A percentile compares a stretch with the other conserved stretches of the same genome.
These are phyloP conservation scores for Heterobasidion irregulare DNA, from an alignment of 1,284 basidiomycete genomes.

Conservation along the genomic window DNA sequence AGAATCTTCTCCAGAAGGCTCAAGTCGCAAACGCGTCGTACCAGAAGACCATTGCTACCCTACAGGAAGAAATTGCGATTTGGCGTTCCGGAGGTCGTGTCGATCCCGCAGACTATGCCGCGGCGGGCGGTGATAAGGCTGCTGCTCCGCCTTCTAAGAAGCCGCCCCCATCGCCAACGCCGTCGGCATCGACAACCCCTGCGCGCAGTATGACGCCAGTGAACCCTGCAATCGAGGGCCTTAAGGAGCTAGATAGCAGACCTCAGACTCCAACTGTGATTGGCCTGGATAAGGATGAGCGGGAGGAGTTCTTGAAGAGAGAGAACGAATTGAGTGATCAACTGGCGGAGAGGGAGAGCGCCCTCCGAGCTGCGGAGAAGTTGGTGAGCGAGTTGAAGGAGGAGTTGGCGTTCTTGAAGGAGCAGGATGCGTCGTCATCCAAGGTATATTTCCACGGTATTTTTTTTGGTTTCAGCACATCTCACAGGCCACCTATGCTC, in stretches of 20 bases:
- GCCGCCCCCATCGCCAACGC: conserved; percentile 48
- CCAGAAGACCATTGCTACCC: conserved; percentile 80
- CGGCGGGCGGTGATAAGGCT: conserved; percentile 61
- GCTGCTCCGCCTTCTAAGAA: conserved; percentile 46
- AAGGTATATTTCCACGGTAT: conserved; percentile 41
- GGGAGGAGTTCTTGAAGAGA: conserved; percentile 92
- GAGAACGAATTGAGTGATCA: conserved; percentile 97
- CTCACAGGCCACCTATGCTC: conserved; percentile 3
- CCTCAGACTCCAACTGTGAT: conserved; percentile 83
- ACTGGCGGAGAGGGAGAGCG: conserved; percentile 86
- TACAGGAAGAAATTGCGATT: conserved; percentile 87
- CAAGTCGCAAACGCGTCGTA: conserved; percentile 80
- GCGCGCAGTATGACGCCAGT: conserved; percentile 68
- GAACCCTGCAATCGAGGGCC: conserved; percentile 70
- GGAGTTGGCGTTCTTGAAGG: conserved; percentile 83
- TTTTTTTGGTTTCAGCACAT: background rate
- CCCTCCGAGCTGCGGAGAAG: conserved; percentile 69
- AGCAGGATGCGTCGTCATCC: conserved; percentile 75
- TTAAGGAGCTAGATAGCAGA: conserved; percentile 71
- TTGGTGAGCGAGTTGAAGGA: conserved; percentile 80
- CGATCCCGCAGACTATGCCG: conserved; percentile 68
- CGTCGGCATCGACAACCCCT: conserved; percentile 43
- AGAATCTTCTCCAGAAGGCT: conserved; percentile 85
- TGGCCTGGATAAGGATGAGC: conserved; percentile 90
- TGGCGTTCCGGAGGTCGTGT: conserved; percentile 91